phyloP scores from a whole-genome alignment of 2,329 filamentous ascomycete genomes.

The Peltaster fructicola region DNA sequence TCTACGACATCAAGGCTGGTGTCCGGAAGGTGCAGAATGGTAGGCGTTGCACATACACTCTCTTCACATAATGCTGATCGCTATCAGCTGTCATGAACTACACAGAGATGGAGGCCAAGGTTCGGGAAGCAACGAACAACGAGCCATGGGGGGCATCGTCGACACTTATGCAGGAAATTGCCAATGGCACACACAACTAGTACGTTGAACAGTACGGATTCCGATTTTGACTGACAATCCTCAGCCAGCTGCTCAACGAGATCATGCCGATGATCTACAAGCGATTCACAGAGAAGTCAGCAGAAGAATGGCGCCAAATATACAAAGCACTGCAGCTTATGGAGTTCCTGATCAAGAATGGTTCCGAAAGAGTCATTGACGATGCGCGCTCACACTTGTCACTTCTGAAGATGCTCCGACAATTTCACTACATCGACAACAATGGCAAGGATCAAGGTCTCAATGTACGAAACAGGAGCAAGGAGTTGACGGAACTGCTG shows the following conservation, averaged over 20 bases:
- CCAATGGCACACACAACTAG: slow-evolving; percentile 97
- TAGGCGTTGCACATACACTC: slow-evolving; percentile 30
- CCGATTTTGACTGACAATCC: slow-evolving; percentile 11
- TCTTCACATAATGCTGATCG: slow-evolving; percentile 4
- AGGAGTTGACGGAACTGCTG: slow-evolving; percentile 86
- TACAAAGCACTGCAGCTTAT: slow-evolving; percentile 93
- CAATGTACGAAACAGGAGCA: slow-evolving; percentile 91
- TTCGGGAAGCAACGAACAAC: slow-evolving; percentile 96
- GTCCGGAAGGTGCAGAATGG: slow-evolving; percentile 96
- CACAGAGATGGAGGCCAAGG: slow-evolving; percentile 74
- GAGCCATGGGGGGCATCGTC: slow-evolving; percentile 87
- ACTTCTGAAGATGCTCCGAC: slow-evolving; percentile 90
- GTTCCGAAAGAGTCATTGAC: slow-evolving; percentile 91
- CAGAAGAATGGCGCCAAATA: slow-evolving; percentile 97
- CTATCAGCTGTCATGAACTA: slow-evolving; percentile 84
- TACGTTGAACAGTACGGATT: slow-evolving; percentile 29
- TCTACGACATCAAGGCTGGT: slow-evolving; percentile 90
- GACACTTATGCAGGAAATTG: slow-evolving; percentile 90
- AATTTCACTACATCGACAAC: slow-evolving; percentile 90
- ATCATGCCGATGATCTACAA: slow-evolving; percentile 99
- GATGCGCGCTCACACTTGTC: slow-evolving; percentile 91
- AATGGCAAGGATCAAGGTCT: slow-evolving; percentile 98
- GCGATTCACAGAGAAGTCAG: slow-evolving; percentile 93
- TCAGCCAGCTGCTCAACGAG: slow-evolving; percentile 86
- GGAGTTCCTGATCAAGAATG: slow-evolving; percentile 95